phyloP scores from a whole-genome alignment of 345 rosid genomes.

The Acer yangbiense region DNA sequence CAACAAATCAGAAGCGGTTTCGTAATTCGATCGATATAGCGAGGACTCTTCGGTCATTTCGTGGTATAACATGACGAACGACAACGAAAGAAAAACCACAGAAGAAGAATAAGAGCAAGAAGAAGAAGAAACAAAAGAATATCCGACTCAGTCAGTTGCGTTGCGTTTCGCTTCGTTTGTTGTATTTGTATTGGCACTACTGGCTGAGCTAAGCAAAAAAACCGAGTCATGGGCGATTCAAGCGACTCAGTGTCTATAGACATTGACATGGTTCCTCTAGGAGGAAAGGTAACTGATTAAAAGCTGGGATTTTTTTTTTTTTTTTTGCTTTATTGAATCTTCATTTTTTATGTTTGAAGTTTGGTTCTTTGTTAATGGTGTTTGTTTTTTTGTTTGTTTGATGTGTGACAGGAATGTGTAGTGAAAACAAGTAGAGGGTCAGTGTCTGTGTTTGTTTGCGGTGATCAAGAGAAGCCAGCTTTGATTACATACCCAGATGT shows the following conservation, averaged over 20 bases:
- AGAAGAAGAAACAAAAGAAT: neutral
- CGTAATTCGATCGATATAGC: neutral
- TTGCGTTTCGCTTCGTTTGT: neutral
- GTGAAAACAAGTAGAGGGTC: constrained; percentile 79
- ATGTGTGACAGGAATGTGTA: constrained; percentile 53
- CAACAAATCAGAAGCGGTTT: too few relatives aligned
- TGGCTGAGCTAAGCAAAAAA: constrained; percentile 31
- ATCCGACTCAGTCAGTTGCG: constrained; percentile 36
- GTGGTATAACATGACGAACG: neutral
- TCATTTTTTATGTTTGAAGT: neutral
- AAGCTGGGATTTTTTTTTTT: too few relatives aligned
- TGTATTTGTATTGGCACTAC: constrained; percentile 2
- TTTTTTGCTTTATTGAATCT: neutral
- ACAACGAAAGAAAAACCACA: neutral
- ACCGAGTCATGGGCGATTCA: constrained; percentile 48
- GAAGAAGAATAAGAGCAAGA: neutral
- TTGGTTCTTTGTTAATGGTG: neutral
- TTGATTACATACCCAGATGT: constrained; percentile 86
- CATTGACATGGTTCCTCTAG: constrained; percentile 44
- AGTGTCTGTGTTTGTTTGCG: constrained; percentile 69
- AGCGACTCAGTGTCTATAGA: constrained; percentile 54
- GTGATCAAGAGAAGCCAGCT: constrained; percentile 85
- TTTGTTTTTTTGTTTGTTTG: neutral
- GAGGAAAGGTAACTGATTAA: constrained; percentile 46
- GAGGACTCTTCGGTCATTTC: constrained; percentile 23